These are phyloP conservation scores for Acanthamoeba triangularis DNA, from an alignment of 208 protist species.

Conservation along the genomic window DNA sequence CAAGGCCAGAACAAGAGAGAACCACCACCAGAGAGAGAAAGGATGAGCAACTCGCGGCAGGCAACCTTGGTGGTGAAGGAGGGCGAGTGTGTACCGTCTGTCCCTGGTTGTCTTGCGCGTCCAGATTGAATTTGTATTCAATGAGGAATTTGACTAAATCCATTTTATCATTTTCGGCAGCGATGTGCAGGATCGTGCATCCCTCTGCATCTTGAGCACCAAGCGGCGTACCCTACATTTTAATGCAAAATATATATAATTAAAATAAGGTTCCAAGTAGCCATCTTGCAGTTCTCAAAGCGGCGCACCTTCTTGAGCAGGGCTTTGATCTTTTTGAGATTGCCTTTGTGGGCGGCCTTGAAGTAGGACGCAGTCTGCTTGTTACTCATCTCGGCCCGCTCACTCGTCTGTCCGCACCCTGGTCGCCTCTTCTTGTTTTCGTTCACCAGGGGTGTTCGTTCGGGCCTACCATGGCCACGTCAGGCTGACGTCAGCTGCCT, in stretches of 20 bases:
- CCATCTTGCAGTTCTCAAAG: background rate
- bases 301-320: constrained; percentile 34
- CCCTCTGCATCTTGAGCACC: background rate
- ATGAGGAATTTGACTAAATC: constrained; percentile 1
- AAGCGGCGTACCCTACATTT: background rate
- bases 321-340: constrained; percentile 42
- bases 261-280: background rate
- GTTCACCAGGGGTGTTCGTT: no score
- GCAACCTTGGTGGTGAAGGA: background rate
- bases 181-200: constrained; percentile 9
- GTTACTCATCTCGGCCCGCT: background rate
- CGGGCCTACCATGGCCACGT: no score
- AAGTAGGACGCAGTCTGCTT: constrained; percentile 1
- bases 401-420: no score
- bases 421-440: no score
- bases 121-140: constrained; percentile 26
- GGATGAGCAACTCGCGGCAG: no score
- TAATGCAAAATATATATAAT: background rate
- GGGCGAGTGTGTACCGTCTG: background rate
- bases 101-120: constrained; percentile 47
- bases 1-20: no score
- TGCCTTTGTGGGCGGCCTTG: constrained; percentile 53
- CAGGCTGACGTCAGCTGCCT: no score
- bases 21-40: no score
- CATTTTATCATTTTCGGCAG: constrained; percentile 37